Evolutionary conservation across 1,284 basidiomycete genomes (phyloP), one percentile per base, ranked within the genome.

Genomic region (Fereydounia khargensis): DNA sequence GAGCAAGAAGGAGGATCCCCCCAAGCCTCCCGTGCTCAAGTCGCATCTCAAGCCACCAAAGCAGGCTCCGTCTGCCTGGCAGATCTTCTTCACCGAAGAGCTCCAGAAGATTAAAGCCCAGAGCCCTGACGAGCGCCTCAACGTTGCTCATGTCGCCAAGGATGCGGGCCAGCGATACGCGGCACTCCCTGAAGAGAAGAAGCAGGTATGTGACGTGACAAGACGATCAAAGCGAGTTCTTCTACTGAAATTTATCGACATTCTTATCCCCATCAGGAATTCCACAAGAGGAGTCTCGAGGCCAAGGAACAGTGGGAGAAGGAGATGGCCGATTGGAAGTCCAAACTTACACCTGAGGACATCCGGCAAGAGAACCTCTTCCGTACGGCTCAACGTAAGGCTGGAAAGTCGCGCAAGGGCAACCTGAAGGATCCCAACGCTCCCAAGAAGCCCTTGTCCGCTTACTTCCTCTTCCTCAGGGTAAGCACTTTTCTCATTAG

Each of bases 361-460:
- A 92, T 96, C 80, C 88, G 89, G 73, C 85, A 85, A 69, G 91
- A 95, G 82, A 96, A 96, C 77, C 81, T 81, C 5, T 95, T 86
- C 79, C 85, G 91, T 35, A 85, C 91, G 27, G 89, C 89, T 32
- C 91, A 94, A 78, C 85, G 91, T 56, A 91, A 90, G 78, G 87
- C 89, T 16, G 92, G 91, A 70, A 91, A 91, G 78, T 91, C 88
- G 40, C 82, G 90, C 65, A 89, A 88, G 81, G 87, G 88, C 56
- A 95, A 96, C 77, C 86, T 96, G 78, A 94, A 94, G 80, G 91
- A 96, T 74, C 91, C 91, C 21, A 92, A 95, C 72, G 91, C 90
- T 16, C 91, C 91, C 8, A 92, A 92, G 84, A 94, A 94, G 77
- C 91, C 91, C 3, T 83, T 95, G 22, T 87, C 85, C 67, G 91